Evolutionary conservation across 1,284 basidiomycete species (phyloP), one percentile per base, ranked within the genome.

Genomic region (Apiotrichum porosum): DNA sequence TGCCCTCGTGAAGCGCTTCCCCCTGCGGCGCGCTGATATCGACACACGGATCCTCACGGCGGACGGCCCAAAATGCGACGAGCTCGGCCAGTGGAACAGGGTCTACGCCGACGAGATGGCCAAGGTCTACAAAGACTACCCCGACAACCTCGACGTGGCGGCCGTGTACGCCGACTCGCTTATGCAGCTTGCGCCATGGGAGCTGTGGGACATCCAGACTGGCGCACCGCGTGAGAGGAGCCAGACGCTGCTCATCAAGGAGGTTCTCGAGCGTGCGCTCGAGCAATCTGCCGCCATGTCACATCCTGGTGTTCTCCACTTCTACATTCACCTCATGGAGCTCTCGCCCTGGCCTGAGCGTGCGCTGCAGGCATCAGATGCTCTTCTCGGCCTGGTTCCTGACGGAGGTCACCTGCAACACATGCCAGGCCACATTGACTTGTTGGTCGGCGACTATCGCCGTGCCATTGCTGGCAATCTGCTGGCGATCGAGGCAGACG

Each of bases 321-420:
- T 68, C 24, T 69, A 68, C 55, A 66, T 68, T 41, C 69, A 71
- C 49, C 57, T 66, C 15, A 66, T 61, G 54, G 69, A 71, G 46
- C 58, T 69, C 49, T 65, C 62, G 4, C 54, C 60, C 1, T 42
- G 38, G 6, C 69, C 69, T 14, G 69, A 69, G 48, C 41, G 42
- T 3, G 69, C 65, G 4, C 34, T 71, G 5, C 52, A 55, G 3
- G 42, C 63, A 0, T 60, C 60, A 3, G 63, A 71, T 46, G 38
- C 51, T 12, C 51, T 71, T 30, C 47, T 57, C 14, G 45, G 45
- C 8, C 57, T 71, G 24, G 47, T 67, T 6, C 69, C 69, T 18
- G 69, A 71, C 43, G 57, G 43, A 0, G 67, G 62, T 1, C 69
- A 71, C 45, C 55, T 68, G 22, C 8, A 12, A 6, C 69, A 71